These are phyloP conservation scores for Kentomonas sorsogonicus DNA, from an alignment of 208 protist species.

Conservation along the genomic window DNA sequence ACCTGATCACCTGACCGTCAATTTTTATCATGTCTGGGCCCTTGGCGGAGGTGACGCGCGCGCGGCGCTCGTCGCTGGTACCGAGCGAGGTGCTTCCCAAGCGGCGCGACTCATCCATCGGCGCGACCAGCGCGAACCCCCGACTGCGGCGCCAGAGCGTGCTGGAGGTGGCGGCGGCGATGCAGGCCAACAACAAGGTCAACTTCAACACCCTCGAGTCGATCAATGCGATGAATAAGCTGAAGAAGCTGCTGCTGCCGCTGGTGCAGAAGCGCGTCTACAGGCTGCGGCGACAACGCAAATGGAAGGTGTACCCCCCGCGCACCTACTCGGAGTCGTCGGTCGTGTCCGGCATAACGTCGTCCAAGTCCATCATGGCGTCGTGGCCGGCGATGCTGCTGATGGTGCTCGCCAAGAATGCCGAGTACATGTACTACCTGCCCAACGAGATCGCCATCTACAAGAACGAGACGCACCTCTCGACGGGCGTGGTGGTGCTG, in stretches of 20 bases:
- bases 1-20: no score
- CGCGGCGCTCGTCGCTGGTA: conserved; percentile 7
- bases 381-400: conserved; percentile 60
- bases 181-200: conserved; percentile 14
- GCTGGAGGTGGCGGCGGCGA: conserved; percentile 24
- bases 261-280: conserved; percentile 44
- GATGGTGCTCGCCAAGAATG: conserved; percentile 40
- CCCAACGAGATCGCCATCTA: conserved; percentile 70
- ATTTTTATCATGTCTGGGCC: no score
- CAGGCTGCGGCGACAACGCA: conserved; percentile 24
- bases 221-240: conserved; percentile 30
- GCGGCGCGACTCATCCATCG: conserved; percentile 51
- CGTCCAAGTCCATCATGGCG: conserved; percentile 50
- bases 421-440: conserved; percentile 39
- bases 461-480: conserved; percentile 68
- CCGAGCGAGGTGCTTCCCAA: conserved; percentile 21
- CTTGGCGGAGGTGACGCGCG: no score
- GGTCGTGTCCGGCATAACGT: conserved; percentile 50
- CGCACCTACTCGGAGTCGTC: conserved; percentile 57
- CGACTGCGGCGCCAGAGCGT: conserved; percentile 32
- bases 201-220: conserved; percentile 40
- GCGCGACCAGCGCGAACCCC: conserved; percentile 45
- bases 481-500: conserved; percentile 70
- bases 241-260: conserved; percentile 50
- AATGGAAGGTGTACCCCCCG: conserved; percentile 40